Evolutionary conservation across 768 basidiomycete genomes (phyloP), one percentile per base, ranked within the genome.

Genomic region (Symmetrospora coprosmae): DNA sequence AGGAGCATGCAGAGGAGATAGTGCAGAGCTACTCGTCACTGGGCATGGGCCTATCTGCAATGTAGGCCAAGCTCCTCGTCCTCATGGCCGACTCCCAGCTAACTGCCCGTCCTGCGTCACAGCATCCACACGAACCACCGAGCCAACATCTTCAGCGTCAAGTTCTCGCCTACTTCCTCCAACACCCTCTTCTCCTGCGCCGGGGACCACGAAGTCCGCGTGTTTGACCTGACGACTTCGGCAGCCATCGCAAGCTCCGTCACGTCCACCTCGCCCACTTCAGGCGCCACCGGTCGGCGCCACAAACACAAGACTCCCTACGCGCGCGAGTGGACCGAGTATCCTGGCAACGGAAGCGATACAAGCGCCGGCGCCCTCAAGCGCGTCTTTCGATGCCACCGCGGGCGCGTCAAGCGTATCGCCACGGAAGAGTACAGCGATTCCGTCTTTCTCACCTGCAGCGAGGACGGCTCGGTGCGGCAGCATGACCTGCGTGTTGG

Each of bases 401-500:
- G 41, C 2, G 65, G 59, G 21, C 52, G 67, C 6, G 68, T 69
- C 35, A 69, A 69, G 50, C 47, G 67, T 0, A 61, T 69, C 34
- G 45, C 64, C 11, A 61, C 58, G 16, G 62, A 64, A 43, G 66
- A 64, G 37, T 58, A 58, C 11, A 61, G 53, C 1, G 39, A 63
- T 11, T 43, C 61, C 11, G 37, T 60, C 0, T 68, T 69, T 34
- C 33, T 69, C n/a, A 69, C 66, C 3, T 66, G 65, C 55, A 58
- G 60, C 14, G 68, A 69, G 47, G 68, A 69, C 39, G 67, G 67
- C 0, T 65, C 64, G 0, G 68, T 69, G 17, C 21, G 67, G 50
- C 67, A 68, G 19, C 65, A 66, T 40, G 67, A 68, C 40, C 45
- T 66, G 0, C 55, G 67, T 27, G 46, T 46, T 8, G 31, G 58